Evolutionary conservation across 2,329 filamentous ascomycete genomes (phyloP), one percentile per base, ranked within the genome.

Genomic region (Penicillium rolfsii): DNA sequence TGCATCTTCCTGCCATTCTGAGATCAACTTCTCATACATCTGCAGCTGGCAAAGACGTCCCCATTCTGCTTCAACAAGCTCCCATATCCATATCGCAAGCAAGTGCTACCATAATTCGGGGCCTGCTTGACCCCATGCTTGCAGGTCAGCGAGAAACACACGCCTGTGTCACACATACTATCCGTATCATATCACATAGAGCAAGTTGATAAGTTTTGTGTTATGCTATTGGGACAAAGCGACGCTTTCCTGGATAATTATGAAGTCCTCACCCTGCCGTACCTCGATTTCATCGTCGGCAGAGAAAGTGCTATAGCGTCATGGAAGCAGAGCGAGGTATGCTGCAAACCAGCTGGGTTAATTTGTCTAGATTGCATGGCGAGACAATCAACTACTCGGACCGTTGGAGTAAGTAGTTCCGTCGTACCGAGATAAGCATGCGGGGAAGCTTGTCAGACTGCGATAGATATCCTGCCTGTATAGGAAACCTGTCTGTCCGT

Each of bases 281-380:
- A 64, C 26, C 62, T 69, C 5, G 70, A 73, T 26, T 73, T 75
- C 45, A 72, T 73, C 2, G 63, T 59, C 3, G 69, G 66, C 5
- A 60, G 67, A 54, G 62, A 67, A 35, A 71, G 67, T 49, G 73
- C 73, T 6, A 65, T 66, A 45, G 65, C 61, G 36, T 58, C 76
- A 52, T 77, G 74, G 75, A 64, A 56, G 40, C 53, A 70, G 33
- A 76, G 74, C 55, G 69, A 75, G 59, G 55, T 68, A 40, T 59
- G 76, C 36, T 62, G 73, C 7, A 67, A 67, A 9, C 11, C n/a
- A 14, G 43, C 50, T 4, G 38, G 41, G 0, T 30, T 48, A 9
- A 41, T n/a, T 26, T 24, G 40, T 58, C n/a, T 41, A 58, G 26
- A 40, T 16, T 2, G 1, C 4, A 16, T 24, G 8, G 12, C 22